Conservation (phyloP, 2,329 filamentous ascomycete species). For the Penicillium psychrosexuale region DNA sequence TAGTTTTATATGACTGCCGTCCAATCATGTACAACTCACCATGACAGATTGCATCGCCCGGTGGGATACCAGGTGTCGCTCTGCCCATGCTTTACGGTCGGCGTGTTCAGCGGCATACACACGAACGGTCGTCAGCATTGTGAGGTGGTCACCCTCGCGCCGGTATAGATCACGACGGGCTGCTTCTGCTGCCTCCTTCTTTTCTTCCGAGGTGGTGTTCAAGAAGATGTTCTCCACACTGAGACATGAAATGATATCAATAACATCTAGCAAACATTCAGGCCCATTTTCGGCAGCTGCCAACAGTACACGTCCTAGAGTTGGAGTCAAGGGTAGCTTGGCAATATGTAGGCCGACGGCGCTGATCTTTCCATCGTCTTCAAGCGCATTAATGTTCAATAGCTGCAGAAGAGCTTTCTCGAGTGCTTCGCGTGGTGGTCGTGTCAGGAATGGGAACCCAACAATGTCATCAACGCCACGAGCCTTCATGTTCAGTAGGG, state of each 20-base stretch:
- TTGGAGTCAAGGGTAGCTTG: slow-evolving; percentile 75
- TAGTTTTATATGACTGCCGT: neutral
- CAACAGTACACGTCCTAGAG: slow-evolving; percentile 76
- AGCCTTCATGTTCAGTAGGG: slow-evolving; percentile 89
- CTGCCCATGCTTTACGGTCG: slow-evolving; percentile 60
- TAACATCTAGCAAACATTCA: slow-evolving; percentile 74
- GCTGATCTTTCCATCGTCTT: slow-evolving; percentile 70
- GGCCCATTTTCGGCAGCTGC: slow-evolving; percentile 68
- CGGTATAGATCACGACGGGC: slow-evolving; percentile 56
- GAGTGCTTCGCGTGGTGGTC: slow-evolving; percentile 71
- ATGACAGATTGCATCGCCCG: slow-evolving; percentile 65
- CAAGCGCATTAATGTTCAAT: slow-evolving; percentile 71
- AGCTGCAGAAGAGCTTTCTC: slow-evolving; percentile 80
- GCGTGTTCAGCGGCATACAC: slow-evolving; percentile 57
- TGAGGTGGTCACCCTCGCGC: slow-evolving; percentile 63
- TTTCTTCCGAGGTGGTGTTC: slow-evolving; percentile 58
- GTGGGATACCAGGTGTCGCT: slow-evolving; percentile 58
- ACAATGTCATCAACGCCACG: slow-evolving; percentile 79
- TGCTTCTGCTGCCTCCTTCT: slow-evolving; percentile 56
- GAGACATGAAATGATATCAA: slow-evolving; percentile 74
- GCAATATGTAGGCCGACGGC: slow-evolving; percentile 72
- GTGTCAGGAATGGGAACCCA: slow-evolving; percentile 79
- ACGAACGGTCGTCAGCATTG: slow-evolving; percentile 59
- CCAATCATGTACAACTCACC: slow-evolving; percentile 32
- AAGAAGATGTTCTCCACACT: slow-evolving; percentile 64